phyloP scores from a whole-genome alignment of 139 green algal species.

The Coccomyxa sp. region DNA sequence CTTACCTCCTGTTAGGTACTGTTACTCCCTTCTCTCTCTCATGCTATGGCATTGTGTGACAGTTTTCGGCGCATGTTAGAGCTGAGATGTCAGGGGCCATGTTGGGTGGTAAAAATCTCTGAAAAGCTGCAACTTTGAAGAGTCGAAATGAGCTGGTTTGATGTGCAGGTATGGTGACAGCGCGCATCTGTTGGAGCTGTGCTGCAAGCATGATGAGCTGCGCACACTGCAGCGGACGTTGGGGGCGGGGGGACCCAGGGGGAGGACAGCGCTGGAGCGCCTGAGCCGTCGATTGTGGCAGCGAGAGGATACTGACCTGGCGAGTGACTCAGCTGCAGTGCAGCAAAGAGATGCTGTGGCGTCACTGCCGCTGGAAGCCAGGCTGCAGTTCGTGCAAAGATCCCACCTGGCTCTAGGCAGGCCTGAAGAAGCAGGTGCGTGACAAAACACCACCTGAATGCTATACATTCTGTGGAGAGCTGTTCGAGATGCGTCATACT shows the following conservation, averaged over 20 bases:
- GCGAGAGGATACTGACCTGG: background rate
- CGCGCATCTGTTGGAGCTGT: background rate
- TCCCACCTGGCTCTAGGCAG: background rate
- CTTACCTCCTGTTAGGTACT: background rate
- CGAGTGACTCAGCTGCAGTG: background rate
- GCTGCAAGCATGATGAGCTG: background rate
- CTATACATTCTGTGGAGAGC: background rate
- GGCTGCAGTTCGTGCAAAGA: background rate
- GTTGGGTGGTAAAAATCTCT: background rate
- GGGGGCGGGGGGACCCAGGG: background rate
- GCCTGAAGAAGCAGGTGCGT: background rate
- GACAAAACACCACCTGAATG: background rate
- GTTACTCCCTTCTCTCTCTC: background rate
- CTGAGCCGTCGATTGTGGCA: background rate
- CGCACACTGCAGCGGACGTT: conserved; percentile 3
- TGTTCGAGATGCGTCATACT: background rate
- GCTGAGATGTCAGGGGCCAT: background rate
- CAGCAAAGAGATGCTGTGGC: background rate
- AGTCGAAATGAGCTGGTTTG: background rate
- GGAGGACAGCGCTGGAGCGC: background rate
- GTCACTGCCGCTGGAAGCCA: background rate
- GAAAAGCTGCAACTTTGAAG: background rate
- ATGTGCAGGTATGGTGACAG: background rate
- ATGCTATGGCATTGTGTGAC: background rate
- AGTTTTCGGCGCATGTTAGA: background rate